phyloP scores from a whole-genome alignment of 176 grass and related monocot species.

The Carex littledalei region DNA sequence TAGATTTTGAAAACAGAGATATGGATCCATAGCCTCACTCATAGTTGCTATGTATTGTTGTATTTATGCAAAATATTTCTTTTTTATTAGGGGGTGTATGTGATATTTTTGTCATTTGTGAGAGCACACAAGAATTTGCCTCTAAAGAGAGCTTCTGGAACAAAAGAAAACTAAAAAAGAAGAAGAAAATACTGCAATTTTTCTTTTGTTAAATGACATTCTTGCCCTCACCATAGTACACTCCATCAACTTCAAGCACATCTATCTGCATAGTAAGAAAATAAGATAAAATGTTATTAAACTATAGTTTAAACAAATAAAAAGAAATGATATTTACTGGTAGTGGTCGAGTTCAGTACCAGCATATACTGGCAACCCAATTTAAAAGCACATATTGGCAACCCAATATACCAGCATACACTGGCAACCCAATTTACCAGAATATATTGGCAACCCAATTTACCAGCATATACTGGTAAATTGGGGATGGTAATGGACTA shows the following conservation, averaged over 20 bases:
- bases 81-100: no score
- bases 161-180: background rate
- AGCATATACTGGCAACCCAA: no score
- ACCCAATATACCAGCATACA: background rate
- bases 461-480: background rate
- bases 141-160: background rate
- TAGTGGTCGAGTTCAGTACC: background rate
- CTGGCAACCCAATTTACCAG: no score
- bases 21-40: no score
- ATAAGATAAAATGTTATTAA: background rate
- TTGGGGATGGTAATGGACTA: background rate
- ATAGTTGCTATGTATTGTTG: no score
- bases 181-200: background rate
- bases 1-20: no score
- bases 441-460: no score
- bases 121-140: no score
- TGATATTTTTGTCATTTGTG: no score
- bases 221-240: conserved; percentile 63
- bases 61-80: no score
- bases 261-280: conserved; percentile 61
- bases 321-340: background rate
- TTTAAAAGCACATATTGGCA: background rate
- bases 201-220: background rate
- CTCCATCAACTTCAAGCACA: conserved; percentile 81
- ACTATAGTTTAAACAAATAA: background rate